A percentile compares a stretch with the other conserved stretches of the same genome.
phyloP scores from a whole-genome alignment of 2,329 filamentous ascomycete species.

The Cladosporium sphaerospermum region DNA sequence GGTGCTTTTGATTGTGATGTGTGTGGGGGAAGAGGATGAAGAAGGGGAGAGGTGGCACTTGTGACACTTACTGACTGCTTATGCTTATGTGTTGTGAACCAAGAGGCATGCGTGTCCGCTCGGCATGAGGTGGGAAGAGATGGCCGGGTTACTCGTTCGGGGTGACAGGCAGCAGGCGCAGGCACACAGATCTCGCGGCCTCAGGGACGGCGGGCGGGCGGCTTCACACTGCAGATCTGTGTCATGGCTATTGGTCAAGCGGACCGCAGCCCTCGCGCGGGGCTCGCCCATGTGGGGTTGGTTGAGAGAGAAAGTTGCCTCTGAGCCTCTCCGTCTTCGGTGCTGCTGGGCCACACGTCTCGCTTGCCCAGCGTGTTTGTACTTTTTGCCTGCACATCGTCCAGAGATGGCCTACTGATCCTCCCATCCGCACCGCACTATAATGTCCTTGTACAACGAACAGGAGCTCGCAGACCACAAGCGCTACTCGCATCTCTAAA shows the following conservation, averaged over 20 bases:
- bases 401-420: not conserved
- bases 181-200: no score
- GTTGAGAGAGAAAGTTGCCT: no score
- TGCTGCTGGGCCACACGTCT: no score
- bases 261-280: no score
- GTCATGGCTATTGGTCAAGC: no score
- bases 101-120: not conserved
- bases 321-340: no score
- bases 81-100: not conserved
- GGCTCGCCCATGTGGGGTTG: no score
- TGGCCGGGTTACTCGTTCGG: no score
- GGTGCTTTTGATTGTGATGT: not conserved
- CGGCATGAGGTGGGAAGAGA: not conserved
- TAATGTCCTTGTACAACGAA: constrained; percentile 31
- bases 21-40: not conserved
- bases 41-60: not conserved
- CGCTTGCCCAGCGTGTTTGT: not conserved
- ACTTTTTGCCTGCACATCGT: not conserved
- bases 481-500: constrained; percentile 20
- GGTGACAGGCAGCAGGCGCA: no score
- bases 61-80: not conserved
- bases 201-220: no score
- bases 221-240: no score
- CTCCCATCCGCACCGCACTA: not conserved
- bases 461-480: constrained; percentile 30